Evolutionary conservation across 2,329 filamentous ascomycete genomes (phyloP).

Genomic region (Ophiostoma angusticollis): DNA sequence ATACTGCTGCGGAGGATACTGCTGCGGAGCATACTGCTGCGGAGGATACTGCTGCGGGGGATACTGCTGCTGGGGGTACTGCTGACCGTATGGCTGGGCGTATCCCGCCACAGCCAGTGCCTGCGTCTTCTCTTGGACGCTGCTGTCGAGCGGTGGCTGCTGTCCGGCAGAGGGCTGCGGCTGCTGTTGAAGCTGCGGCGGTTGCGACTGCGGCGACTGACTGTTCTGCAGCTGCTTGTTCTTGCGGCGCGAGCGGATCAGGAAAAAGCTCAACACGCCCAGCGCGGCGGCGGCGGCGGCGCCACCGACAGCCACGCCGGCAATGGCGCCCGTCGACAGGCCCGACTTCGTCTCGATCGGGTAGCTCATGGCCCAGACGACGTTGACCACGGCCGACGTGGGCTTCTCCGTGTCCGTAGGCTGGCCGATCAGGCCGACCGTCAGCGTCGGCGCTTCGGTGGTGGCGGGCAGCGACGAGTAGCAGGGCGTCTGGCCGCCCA

Average conservation of each 20-base stretch:
- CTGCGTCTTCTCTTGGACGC: not conserved
- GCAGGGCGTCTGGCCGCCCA: slow-evolving; percentile 19
- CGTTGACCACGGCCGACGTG: slow-evolving; percentile 18
- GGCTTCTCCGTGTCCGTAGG: slow-evolving; percentile 13
- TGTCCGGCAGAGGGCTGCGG: not conserved
- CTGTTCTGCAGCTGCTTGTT: slow-evolving; percentile 13
- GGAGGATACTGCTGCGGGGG: not conserved
- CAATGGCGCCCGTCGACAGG: slow-evolving; percentile 30
- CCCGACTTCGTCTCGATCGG: slow-evolving; percentile 15
- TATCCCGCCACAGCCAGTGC: not conserved
- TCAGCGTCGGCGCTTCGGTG: slow-evolving; percentile 13
- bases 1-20: not conserved
- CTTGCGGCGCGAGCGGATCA: slow-evolving; percentile 12
- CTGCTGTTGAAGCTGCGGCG: too few species aligned
- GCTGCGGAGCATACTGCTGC: not conserved
- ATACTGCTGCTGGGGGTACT: not conserved
- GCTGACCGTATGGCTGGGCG: too few species aligned
- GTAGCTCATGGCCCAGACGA: slow-evolving; percentile 19
- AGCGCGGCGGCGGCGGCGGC: slow-evolving; percentile 20
- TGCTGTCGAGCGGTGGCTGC: not conserved
- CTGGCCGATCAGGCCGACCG: slow-evolving; percentile 12
- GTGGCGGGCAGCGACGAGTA: slow-evolving; percentile 14
- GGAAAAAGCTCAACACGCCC: slow-evolving; percentile 12
- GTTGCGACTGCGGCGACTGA: too few species aligned
- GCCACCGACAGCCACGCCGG: slow-evolving; percentile 32